Conservation (phyloP, 1,139 yeast species). For the Hansenula anomala region DNA sequence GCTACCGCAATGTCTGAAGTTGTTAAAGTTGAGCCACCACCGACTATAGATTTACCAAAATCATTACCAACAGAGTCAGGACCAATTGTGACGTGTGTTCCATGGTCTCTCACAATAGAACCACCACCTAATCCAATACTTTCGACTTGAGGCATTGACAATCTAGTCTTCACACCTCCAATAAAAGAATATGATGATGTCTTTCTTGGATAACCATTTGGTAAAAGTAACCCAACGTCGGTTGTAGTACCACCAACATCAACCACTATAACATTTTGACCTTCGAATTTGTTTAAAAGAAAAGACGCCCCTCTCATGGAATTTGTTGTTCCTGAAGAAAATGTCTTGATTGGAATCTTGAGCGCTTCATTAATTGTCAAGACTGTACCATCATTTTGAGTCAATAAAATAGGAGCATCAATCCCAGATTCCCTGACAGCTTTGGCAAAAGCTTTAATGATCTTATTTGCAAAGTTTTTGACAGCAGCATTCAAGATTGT, state of each 20-base stretch:
- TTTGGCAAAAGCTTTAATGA: constrained; percentile 30
- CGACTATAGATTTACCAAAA: constrained; percentile 28
- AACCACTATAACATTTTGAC: constrained; percentile 30
- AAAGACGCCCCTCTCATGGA: constrained; percentile 44
- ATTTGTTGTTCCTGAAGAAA: constrained; percentile 41
- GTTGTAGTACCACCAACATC: constrained; percentile 43
- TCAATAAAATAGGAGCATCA: constrained; percentile 32
- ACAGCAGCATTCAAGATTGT: constrained; percentile 38
- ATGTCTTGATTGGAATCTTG: constrained; percentile 34
- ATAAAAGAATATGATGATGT: constrained; percentile 32
- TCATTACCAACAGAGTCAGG: constrained; percentile 40
- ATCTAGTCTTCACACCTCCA: constrained; percentile 40
- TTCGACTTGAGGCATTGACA: constrained; percentile 41
- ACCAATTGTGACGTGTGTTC: constrained; percentile 34
- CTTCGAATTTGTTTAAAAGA: constrained; percentile 27
- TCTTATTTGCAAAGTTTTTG: constrained; percentile 32
- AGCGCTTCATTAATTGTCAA: constrained; percentile 32
- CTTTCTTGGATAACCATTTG: constrained; percentile 37
- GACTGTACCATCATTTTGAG: constrained; percentile 43
- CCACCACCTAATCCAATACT: constrained; percentile 42
- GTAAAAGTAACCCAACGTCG: constrained; percentile 36
- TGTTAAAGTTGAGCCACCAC: constrained; percentile 34
- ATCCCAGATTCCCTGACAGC: constrained; percentile 30
- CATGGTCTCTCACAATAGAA: constrained; percentile 31
- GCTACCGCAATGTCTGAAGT: constrained; percentile 34